Conservation (phyloP, 225 moss, liverwort and hornwort species). For the Antitrichia curtipendula region DNA sequence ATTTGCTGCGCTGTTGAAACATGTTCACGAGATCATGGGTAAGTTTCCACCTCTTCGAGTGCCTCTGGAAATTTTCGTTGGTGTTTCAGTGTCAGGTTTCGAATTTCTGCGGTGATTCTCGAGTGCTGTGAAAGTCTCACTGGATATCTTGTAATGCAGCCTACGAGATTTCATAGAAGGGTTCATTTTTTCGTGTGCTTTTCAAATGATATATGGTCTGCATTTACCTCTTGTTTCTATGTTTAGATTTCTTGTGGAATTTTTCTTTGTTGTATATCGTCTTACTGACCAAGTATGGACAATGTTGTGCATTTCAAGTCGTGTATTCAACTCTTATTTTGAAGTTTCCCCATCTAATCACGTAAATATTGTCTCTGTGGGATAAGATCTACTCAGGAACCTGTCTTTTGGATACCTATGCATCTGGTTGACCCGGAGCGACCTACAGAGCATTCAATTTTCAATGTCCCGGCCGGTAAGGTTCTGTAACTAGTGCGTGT, state of each 20-base stretch:
- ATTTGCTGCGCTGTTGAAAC: constrained; percentile 92
- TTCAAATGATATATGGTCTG: too few species aligned
- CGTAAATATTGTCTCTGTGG: not conserved
- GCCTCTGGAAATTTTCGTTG: not conserved
- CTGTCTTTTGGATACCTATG: constrained; percentile 90
- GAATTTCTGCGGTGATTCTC: not conserved
- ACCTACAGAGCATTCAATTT: constrained; percentile 85
- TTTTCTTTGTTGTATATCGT: not conserved
- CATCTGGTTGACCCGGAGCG: constrained; percentile 90
- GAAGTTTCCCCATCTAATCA: not conserved
- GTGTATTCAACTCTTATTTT: not conserved
- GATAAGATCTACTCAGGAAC: constrained; percentile 52
- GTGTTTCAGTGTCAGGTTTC: not conserved
- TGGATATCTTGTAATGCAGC: not conserved
- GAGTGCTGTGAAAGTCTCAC: not conserved
- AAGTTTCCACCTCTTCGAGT: not conserved
- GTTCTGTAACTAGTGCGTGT: not conserved
- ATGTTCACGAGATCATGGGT: constrained; percentile 89
- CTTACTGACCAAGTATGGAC: not conserved
- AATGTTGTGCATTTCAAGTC: not conserved
- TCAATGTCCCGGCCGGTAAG: constrained; percentile 91
- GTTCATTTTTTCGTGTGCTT: not conserved
- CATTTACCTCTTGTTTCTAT: too few species aligned
- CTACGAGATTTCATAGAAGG: not conserved
- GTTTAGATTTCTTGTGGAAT: not conserved